Evolutionary conservation across 257 asterid genomes (phyloP), one percentile per base, ranked within the genome.

Genomic region (Leonotis leonurus): DNA sequence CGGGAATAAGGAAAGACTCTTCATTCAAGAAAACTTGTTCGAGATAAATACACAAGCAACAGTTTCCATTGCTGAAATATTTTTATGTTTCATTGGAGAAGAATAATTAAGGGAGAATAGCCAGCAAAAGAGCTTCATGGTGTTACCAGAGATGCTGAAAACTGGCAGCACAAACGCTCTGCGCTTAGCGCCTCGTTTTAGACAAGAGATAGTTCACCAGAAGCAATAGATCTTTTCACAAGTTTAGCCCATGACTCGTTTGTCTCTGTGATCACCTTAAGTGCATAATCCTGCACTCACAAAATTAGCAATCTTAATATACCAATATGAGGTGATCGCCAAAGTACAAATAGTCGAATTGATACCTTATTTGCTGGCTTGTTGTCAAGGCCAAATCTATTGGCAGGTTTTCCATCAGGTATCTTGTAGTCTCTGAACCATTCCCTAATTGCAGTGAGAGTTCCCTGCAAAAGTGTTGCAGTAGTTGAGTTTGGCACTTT

Each of bases 351-450:
- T 24, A 25, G 48, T 26, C 3, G 9, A 41, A 39, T 20, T 6
- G 20, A 8, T 85, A 89, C 99, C 96, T 89, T 93, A 67, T 87
- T 85, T 62, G 97, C 95, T 20, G 99, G 86, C 78, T 85, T 85
- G 80, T 93, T 85, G 60, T 85, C 97, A 66, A 93, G 97, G 61
- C 92, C 99, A 57, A 93, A 93, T 73, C 65, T 89, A 76, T 93
- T 89, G 21, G 99, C 96, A 27, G 97, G 94, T 72, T 93, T 89
- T 49, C 99, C 99, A 70, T 93, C 99, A 51, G 99, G 99, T 70
- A 93, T 93, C 81, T 93, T 93, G 88, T 89, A 93, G 77, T 93
- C 99, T 77, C 97, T 81, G 68, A 93, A 93, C 99, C 99, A 93
- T 61, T 93, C 97, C 79, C 96, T 81, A 54, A 89, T 85, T 62